Percentiles rank a stretch among this genome's conserved stretches.
Evolutionary conservation across 2,329 filamentous ascomycete species (phyloP).

Genomic region (Cercospora sesami): DNA sequence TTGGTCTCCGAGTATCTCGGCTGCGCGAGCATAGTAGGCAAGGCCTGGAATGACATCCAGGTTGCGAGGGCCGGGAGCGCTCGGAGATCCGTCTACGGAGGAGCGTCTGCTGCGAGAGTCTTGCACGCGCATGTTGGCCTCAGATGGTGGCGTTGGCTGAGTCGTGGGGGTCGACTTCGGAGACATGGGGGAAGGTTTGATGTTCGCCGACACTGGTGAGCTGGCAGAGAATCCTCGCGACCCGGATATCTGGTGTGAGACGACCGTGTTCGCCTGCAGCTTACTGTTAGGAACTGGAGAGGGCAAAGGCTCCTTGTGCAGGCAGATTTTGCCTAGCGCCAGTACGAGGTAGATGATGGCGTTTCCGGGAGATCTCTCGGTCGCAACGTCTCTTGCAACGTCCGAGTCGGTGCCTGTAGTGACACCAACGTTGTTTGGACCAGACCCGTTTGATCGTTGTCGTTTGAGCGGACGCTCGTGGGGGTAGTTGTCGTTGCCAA

Average conservation of each 20-base stretch:
- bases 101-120: slow-evolving; percentile 36
- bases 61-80: slow-evolving; percentile 31
- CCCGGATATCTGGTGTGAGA: slow-evolving; percentile 33
- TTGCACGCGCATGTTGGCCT: slow-evolving; percentile 26
- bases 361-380: slow-evolving; percentile 70
- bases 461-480: slow-evolving; percentile 34
- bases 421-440: slow-evolving; percentile 18
- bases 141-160: slow-evolving; percentile 36
- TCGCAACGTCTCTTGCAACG: slow-evolving; percentile 20
- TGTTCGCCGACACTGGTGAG: slow-evolving; percentile 35
- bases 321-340: slow-evolving; percentile 81
- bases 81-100: slow-evolving; percentile 35
- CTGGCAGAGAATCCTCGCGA: slow-evolving; percentile 27
- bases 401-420: slow-evolving; percentile 16
- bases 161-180: slow-evolving; percentile 40
- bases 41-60: slow-evolving; percentile 85
- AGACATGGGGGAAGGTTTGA: slow-evolving; percentile 44
- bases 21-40: slow-evolving; percentile 83
- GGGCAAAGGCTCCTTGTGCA: slow-evolving; percentile 53
- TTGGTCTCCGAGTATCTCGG: slow-evolving; percentile 81
- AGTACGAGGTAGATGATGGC: slow-evolving; percentile 80
- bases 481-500: slow-evolving; percentile 30
- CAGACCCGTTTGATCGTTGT: slow-evolving; percentile 36
- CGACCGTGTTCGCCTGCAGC: slow-evolving; percentile 41
- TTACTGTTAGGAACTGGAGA: slow-evolving; percentile 57